phyloP scores from a whole-genome alignment of 352 stramenopile species.

The Thalassiosira oceanica region DNA sequence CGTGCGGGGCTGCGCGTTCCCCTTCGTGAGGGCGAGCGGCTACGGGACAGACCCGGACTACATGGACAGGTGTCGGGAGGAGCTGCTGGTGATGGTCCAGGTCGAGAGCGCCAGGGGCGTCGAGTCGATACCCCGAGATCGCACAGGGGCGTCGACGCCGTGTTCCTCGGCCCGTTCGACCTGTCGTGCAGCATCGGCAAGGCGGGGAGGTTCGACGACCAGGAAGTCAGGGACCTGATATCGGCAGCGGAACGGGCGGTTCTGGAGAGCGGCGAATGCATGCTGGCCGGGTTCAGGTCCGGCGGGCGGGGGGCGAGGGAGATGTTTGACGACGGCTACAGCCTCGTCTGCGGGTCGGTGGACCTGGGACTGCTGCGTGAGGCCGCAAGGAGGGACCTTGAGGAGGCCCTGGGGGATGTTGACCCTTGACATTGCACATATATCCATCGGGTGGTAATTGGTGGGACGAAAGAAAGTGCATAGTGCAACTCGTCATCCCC shows the following conservation, averaged over 20 bases:
- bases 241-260: conserved; percentile 18
- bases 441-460: too few species aligned
- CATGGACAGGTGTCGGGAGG: conserved; percentile 13
- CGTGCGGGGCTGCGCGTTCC: conserved; percentile 27
- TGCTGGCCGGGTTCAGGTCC: conserved; percentile 28
- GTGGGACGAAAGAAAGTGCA: too few species aligned
- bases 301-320: background rate
- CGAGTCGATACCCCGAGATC: conserved; percentile 24
- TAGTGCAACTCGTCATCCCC: too few species aligned
- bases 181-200: conserved; percentile 33
- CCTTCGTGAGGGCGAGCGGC: conserved; percentile 29
- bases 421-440: too few species aligned
- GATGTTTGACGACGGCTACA: conserved; percentile 38
- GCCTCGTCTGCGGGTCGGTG: conserved; percentile 25
- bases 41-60: conserved; percentile 21
- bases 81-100: conserved; percentile 38
- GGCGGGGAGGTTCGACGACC: conserved; percentile 33
- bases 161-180: conserved; percentile 44
- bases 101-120: conserved; percentile 23
- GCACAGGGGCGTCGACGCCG: conserved; percentile 26
- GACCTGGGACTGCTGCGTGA: conserved; percentile 30
- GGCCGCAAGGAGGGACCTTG: conserved; percentile 17
- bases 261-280: background rate
- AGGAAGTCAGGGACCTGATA: conserved; percentile 21
- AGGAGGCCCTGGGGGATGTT: too few species aligned